Evolutionary conservation across 2,329 filamentous ascomycete genomes (phyloP).

Genomic region (Pyrenochaeta sp.): DNA sequence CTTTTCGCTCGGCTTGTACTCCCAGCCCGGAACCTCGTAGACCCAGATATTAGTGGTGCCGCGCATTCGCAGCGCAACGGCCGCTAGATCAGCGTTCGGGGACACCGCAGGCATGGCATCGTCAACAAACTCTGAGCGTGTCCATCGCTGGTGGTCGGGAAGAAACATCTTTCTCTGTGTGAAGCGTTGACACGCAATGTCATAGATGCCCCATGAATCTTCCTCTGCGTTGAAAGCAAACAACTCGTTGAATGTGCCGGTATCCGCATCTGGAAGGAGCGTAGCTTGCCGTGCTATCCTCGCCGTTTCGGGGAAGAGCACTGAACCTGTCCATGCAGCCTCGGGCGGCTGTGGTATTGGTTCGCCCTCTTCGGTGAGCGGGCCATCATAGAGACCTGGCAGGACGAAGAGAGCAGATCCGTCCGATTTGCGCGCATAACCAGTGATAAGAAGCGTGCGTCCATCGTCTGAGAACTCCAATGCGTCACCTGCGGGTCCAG

Average conservation of each 20-base stretch:
- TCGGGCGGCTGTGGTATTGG: conserved; percentile 48
- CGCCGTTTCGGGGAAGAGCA: conserved; percentile 52
- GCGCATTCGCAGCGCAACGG: conserved; percentile 49
- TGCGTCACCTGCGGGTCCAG: conserved; percentile 47
- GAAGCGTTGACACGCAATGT: conserved; percentile 49
- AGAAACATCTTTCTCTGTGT: conserved; percentile 50
- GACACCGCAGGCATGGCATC: conserved; percentile 53
- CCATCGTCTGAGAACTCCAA: conserved; percentile 52
- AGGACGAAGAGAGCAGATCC: conserved; percentile 50
- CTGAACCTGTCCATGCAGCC: conserved; percentile 49
- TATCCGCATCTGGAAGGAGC: conserved; percentile 49
- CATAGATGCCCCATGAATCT: conserved; percentile 52
- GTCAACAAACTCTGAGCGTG: conserved; percentile 50
- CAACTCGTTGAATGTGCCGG: conserved; percentile 50
- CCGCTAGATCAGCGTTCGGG: conserved; percentile 48
- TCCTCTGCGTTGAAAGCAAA: conserved; percentile 53
- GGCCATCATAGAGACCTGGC: conserved; percentile 50
- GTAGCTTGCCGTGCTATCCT: conserved; percentile 50
- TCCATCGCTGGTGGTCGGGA: conserved; percentile 50
- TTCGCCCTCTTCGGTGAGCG: conserved; percentile 51
- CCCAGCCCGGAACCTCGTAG: conserved; percentile 49
- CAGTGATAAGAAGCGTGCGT: conserved; percentile 50
- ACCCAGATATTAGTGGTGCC: conserved; percentile 52
- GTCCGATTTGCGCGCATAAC: conserved; percentile 46
- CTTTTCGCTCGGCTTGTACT: conserved; percentile 40